These are phyloP conservation scores for Fusarium foetens DNA, from an alignment of 2,329 filamentous ascomycete species.

Conservation along the genomic window DNA sequence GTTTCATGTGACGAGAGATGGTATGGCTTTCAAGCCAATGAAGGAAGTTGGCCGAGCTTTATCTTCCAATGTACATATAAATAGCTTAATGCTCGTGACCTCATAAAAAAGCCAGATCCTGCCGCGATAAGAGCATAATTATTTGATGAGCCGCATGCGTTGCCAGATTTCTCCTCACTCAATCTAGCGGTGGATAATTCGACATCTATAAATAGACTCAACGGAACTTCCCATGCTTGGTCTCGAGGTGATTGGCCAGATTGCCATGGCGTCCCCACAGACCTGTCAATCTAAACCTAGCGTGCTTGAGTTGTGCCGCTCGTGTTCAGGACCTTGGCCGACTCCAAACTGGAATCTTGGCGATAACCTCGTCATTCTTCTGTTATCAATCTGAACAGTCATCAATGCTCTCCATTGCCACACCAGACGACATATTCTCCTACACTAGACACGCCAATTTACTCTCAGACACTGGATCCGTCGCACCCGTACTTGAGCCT, in stretches of 20 bases:
- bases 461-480: background rate
- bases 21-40: too few species aligned
- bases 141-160: background rate
- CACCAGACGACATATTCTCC: rapidly evolving
- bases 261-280: background rate
- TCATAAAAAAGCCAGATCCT: too few species aligned
- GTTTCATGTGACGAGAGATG: too few species aligned
- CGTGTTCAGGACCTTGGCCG: background rate
- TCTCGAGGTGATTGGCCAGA: rapidly evolving
- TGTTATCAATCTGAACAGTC: background rate
- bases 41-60: too few species aligned
- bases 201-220: background rate
- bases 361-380: background rate
- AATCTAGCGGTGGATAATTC: background rate
- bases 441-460: background rate
- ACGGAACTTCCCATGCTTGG: background rate
- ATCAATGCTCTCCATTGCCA: too few species aligned
- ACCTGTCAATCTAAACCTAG: background rate
- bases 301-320: background rate
- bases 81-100: too few species aligned
- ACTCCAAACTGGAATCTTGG: background rate
- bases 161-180: background rate
- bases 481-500: background rate
- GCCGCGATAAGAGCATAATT: background rate
- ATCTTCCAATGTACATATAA: too few species aligned